Base-by-base conservation (phyloP, 2,329 filamentous ascomycete species). In the Fusarium scirpi region DNA sequence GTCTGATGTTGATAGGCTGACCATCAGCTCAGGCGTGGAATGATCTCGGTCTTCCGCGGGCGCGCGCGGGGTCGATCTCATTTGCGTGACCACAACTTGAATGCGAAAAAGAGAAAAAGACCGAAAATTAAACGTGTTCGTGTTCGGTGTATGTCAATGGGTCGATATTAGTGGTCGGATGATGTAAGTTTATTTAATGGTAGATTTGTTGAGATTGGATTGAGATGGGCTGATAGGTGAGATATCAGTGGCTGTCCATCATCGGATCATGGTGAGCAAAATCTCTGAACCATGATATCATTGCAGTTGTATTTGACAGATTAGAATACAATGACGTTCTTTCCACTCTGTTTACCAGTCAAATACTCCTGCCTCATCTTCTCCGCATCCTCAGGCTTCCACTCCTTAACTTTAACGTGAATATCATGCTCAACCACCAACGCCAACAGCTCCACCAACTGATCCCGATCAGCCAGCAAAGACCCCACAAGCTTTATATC, bases 311-410 rank as follows among this genome's bases (percentile, higher is more conserved):
- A 24, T 24, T 24, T 24, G 5, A 6, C 24, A 24, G 6, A 24
- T 15, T 51, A 65, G 12, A 66, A 61, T 20, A 66, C 40, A 13
- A 56, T 18, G 2, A 48, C 49, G 6, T 67, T 66, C 24, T 66
- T 66, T 0, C 55, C 49, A 20, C 40, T 46, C 3, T 46, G 34
- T 22, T 16, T 27, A 1, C 55, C 62, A 1, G 32, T 6, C 24
- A 66, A 2, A 13, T 66, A 66, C 9, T 66, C 56, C 5, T 48
- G 49, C 15, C 56, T 46, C 62, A 66, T 66, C 5, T 27, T 3
- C 10, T 66, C 62, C 2, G 64, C 56, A 11, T 62, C 56, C 6
- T 62, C 64, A n/a, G 10, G 22, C 22, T 41, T 56, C 62, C 62
- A 67, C n/a, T 66, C 38, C 16, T 52, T 52, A 8, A 67, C 40